Percentiles rank a stretch among this genome's conserved stretches.
Conservation (phyloP, 306 rosid species). For the Vicia faba region DNA sequence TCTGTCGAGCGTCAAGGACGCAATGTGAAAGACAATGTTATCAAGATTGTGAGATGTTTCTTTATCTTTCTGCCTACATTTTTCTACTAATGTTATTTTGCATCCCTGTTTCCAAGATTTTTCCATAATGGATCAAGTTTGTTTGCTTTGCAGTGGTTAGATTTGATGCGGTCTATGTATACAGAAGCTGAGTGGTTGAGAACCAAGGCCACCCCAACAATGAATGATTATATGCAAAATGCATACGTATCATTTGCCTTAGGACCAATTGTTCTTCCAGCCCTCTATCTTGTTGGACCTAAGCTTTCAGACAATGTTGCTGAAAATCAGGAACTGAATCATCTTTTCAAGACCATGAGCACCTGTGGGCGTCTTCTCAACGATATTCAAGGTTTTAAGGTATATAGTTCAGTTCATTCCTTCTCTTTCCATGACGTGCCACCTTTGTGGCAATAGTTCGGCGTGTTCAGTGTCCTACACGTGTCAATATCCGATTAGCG, state of each 20-base stretch:
- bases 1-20: conserved; percentile 62
- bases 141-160: conserved; percentile 67
- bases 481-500: too few relatives aligned
- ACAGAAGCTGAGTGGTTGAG: conserved; percentile 72
- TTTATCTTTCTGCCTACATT: conserved; percentile 30
- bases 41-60: conserved; percentile 61
- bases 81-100: conserved; percentile 5
- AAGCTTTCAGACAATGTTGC: conserved; percentile 53
- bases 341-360: conserved; percentile 63
- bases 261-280: conserved; percentile 81
- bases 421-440: background rate
- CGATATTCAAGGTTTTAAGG: conserved; percentile 67
- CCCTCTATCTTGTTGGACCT: conserved; percentile 77
- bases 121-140: conserved; percentile 3
- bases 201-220: conserved; percentile 55
- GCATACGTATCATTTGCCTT: conserved; percentile 65
- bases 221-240: conserved; percentile 75
- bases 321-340: conserved; percentile 47
- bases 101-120: conserved; percentile 8
- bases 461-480: too few relatives aligned
- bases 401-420: conserved; percentile 20
- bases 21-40: conserved; percentile 53
- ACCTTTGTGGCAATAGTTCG: background rate
- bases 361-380: conserved; percentile 72
- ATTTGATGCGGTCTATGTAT: conserved; percentile 65